These are phyloP conservation scores for Solanum piurae DNA, from an alignment of 257 asterid genomes.

Conservation along the genomic window DNA sequence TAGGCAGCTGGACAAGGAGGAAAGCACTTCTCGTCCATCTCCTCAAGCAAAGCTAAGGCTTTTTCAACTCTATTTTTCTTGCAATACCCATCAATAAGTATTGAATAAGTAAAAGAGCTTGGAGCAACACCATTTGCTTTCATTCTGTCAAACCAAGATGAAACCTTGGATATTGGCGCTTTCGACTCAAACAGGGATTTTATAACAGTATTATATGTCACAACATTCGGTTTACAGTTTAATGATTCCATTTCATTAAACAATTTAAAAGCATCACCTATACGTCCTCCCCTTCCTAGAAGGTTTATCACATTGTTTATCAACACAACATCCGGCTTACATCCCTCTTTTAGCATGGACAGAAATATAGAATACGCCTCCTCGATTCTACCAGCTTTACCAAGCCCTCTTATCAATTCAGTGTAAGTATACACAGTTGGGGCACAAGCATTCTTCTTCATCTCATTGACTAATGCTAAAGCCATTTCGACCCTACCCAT, in stretches of 20 bases:
- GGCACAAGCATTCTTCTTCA: conserved; percentile 52
- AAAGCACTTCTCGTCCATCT: conserved; percentile 92
- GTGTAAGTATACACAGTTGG: conserved; percentile 83
- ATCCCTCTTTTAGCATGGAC: conserved; percentile 56
- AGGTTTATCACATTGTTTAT: conserved; percentile 67
- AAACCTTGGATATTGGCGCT: conserved; percentile 46
- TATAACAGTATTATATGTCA: conserved; percentile 79
- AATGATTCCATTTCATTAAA: conserved; percentile 70
- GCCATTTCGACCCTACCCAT: conserved; percentile 53
- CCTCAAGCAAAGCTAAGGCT: conserved; percentile 70
- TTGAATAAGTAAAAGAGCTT: conserved; percentile 73
- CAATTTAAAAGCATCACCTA: conserved; percentile 56
- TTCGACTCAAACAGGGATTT: conserved; percentile 59
- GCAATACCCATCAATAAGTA: conserved; percentile 84
- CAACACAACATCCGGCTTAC: conserved; percentile 74
- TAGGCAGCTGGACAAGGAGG: conserved; percentile 96
- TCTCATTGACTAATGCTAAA: conserved; percentile 51
- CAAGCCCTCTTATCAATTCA: conserved; percentile 68
- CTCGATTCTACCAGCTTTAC: conserved; percentile 61
- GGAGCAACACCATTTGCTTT: conserved; percentile 47
- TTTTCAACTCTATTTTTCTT: conserved; percentile 63
- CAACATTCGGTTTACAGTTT: conserved; percentile 64
- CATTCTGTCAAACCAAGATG: conserved; percentile 67
- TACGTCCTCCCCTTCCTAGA: conserved; percentile 55
- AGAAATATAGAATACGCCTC: conserved; percentile 64